Base-by-base conservation (phyloP, 371 early-diverging fungal species). In the Entomophthora muscae region DNA sequence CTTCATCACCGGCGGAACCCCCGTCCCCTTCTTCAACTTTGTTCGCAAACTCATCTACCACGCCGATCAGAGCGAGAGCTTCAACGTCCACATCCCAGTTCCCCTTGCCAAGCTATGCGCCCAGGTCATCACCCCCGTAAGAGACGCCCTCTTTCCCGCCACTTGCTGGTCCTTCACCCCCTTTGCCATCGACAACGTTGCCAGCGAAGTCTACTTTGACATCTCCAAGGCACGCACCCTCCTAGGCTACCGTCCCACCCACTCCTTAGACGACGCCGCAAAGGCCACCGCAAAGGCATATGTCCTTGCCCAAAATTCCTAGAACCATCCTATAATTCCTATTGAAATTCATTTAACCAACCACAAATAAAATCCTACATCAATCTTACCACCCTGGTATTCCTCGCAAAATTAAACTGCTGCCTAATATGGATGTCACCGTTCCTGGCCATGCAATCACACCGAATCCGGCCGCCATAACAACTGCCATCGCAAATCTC, bases 1-100 rank as follows among this genome's bases (percentile, higher is more conserved):
- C 73, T 84, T 86, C 65, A 82, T 95, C 66, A 95, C 93, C 63
- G 91, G 93, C 67, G 93, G 91, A 61, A 80, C 88, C 1, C 93
- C 93, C 28, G 78, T 88, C 23, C 88, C 86, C 17, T 92, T 93
- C 76, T 94, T 93, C 93, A 89, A 90, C 67, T 84, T 91, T 65
- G 76, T 84, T 61, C 78, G 84, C 58, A 70, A 76, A 53, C 63
- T 85, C 1, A 73, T 78, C 22, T 74, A 72, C 42, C 69, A 69
- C 27, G 71, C 67, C 65, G 67, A 74, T 69, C 56, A 72, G 66
- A 61, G 73, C n/a, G 73, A 83, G 66, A 84, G 80, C 51, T 66
- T 65, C 26, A 69, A 81, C 57, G 70, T 75, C 54, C 5, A 42
- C 42, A 42, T 42, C 42, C 42, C 42, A 42, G 5, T 42, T 10